Evolutionary conservation across 371 early-diverging fungal genomes (phyloP), one percentile per base, ranked within the genome.

Genomic region (Mortierella sp.): DNA sequence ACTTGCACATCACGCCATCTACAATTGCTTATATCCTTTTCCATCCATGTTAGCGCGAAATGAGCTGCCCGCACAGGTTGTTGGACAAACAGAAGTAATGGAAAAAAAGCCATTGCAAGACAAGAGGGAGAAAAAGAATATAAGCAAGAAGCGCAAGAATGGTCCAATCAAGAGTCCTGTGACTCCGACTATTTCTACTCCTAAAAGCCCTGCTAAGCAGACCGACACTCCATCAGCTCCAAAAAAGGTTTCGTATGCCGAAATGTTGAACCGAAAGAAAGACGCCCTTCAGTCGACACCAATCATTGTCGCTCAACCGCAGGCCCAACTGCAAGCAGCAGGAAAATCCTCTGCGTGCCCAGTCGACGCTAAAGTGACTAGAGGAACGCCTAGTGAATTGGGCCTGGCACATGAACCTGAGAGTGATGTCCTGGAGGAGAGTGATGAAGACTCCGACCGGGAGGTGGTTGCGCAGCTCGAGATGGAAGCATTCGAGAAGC

Each of bases 161-260:
- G 26, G 31, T 14, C 12, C 21, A 2, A 30, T 24, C 24, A 58
- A 49, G 48, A 19, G 21, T 0, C 31, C 61, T 27, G 27, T 43
- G 6, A 21, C 55, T 19, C 47, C 43, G 4, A 15, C 65, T 1
- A 14, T 46, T 4, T 44, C 52, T 30, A 17, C 41, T 9, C 37
- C 56, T 3, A 42, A 28, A 5, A 39, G 31, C 43, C 2, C 1
- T 2, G 43, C 4, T 7, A 43, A 43, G 43, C 43, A 9, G 6
- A 17, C 7, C 6, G 43, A 43, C 7, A 7, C 43, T 17, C 9
- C 56, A 0, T 49, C 14, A 6, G 49, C 63, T 2, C 23, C 59
- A 31, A 60, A 60, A 30, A 64, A 52, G 48, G 41, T 56, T n/a
- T 64, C 64, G 6, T 64, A 64, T 34, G 71, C 71, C 9, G 64